Evolutionary conservation across 2,329 filamentous ascomycete genomes (phyloP).

Genomic region (Alternaria ethzedia): DNA sequence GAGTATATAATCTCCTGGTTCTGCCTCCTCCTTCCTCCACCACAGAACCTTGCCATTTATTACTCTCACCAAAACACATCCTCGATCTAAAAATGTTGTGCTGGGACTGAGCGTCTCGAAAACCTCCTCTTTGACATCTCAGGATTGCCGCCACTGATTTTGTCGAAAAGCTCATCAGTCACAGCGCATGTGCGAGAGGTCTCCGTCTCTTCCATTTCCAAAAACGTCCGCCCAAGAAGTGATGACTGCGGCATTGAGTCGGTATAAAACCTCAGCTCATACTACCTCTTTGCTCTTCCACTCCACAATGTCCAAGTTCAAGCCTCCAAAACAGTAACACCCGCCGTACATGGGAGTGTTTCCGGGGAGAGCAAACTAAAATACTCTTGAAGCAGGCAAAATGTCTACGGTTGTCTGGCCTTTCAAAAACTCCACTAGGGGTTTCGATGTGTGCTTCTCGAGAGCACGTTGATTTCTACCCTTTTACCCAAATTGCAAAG

Average conservation of each 20-base stretch:
- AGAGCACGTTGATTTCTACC: neutral
- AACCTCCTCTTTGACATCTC: fast-evolving
- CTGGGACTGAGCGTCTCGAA: too few species aligned
- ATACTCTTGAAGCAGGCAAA: fast-evolving
- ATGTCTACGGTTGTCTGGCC: neutral
- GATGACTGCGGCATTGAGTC: too few species aligned
- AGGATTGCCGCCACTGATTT: too few species aligned
- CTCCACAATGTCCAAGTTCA: neutral
- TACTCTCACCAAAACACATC: too few species aligned
- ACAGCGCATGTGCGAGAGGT: too few species aligned
- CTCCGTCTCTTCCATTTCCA: too few species aligned
- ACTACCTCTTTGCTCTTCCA: neutral
- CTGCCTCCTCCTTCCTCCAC: too few species aligned
- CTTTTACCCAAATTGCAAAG: neutral
- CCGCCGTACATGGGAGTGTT: neutral
- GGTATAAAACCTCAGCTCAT: neutral
- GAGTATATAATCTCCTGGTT: neutral
- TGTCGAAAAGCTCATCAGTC: too few species aligned
- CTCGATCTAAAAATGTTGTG: too few species aligned
- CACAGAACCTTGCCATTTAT: too few species aligned
- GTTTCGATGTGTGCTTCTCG: neutral
- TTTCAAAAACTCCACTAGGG: too few species aligned
- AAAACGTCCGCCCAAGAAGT: too few species aligned
- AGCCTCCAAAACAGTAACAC: neutral
- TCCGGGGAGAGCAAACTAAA: neutral